These are phyloP conservation scores for Aspergillus jensenii DNA, from an alignment of 2,329 filamentous ascomycete genomes.

Conservation along the genomic window DNA sequence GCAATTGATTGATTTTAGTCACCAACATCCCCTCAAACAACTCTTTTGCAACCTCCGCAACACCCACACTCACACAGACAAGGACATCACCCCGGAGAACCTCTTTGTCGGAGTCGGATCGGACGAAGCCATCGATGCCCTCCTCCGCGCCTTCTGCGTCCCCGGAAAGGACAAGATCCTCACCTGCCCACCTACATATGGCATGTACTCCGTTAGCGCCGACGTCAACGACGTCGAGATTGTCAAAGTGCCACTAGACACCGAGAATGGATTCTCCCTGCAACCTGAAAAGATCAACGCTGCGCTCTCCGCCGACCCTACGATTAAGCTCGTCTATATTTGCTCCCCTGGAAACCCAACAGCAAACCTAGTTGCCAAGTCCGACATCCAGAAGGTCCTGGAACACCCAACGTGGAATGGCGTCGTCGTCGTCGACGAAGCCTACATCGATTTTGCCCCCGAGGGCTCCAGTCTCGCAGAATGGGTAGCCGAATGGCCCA, in stretches of 20 bases:
- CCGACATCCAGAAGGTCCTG: slow-evolving; percentile 70
- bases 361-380: slow-evolving; percentile 72
- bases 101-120: slow-evolving; percentile 94
- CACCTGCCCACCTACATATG: slow-evolving; percentile 94
- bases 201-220: slow-evolving; percentile 95
- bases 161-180: slow-evolving; percentile 88
- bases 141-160: slow-evolving; percentile 88
- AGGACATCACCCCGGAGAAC: slow-evolving; percentile 73
- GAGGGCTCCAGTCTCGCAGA: slow-evolving; percentile 79
- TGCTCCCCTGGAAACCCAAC: slow-evolving; percentile 97
- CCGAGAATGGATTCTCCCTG: slow-evolving; percentile 70
- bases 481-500: slow-evolving; percentile 90
- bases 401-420: slow-evolving; percentile 94
- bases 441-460: slow-evolving; percentile 91
- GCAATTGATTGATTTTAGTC: slow-evolving; percentile 42
- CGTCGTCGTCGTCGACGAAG: slow-evolving; percentile 88
- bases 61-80: slow-evolving; percentile 72
- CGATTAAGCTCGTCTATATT: slow-evolving; percentile 86
- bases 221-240: slow-evolving; percentile 89
- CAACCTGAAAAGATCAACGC: slow-evolving; percentile 68
- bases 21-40: slow-evolving; percentile 84
- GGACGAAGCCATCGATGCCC: slow-evolving; percentile 93
- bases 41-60: slow-evolving; percentile 85
- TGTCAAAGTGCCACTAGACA: slow-evolving; percentile 79
- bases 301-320: slow-evolving; percentile 61